A percentile compares a stretch with the other conserved stretches of the same genome.
These are phyloP conservation scores for Aspergillus thermomutatus DNA, from an alignment of 2,329 filamentous ascomycete species.

Conservation along the genomic window DNA sequence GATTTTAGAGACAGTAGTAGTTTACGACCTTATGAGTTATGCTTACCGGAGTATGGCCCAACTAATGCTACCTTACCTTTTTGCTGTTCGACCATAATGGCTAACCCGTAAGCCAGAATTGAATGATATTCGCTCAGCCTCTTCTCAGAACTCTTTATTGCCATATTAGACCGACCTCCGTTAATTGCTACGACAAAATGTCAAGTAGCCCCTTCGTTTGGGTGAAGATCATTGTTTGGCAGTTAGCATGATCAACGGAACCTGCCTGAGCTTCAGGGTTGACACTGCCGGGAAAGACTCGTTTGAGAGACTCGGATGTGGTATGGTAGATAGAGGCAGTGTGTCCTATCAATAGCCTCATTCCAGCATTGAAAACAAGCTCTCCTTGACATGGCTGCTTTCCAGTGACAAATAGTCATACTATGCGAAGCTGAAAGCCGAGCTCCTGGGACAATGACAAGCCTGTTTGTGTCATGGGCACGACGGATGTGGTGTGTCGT, in stretches of 20 bases:
- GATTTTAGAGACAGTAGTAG: not conserved
- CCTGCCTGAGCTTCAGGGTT: not conserved
- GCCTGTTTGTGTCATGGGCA: too few species aligned
- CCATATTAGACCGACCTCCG: not conserved
- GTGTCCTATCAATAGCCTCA: not conserved
- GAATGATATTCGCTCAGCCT: not conserved
- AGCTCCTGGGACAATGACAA: not conserved
- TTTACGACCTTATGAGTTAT: constrained; percentile 5
- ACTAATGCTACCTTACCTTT: not conserved
- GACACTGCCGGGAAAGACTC: not conserved
- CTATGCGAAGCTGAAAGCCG: not conserved
- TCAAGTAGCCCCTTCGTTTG: not conserved
- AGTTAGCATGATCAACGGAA: not conserved
- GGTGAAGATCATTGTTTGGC: not conserved
- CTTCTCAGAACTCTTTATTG: not conserved
- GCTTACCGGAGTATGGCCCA: not conserved
- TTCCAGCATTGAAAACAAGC: not conserved
- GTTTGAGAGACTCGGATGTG: not conserved
- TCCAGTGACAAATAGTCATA: not conserved
- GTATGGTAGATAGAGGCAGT: not conserved
- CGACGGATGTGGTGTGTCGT: not conserved
- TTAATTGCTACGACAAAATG: not conserved
- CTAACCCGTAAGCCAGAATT: not conserved
- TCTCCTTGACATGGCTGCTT: not conserved
- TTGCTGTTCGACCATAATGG: not conserved